Evolutionary conservation across 179 eudicot species (phyloP).

Genomic region (Camellia oleifera): DNA sequence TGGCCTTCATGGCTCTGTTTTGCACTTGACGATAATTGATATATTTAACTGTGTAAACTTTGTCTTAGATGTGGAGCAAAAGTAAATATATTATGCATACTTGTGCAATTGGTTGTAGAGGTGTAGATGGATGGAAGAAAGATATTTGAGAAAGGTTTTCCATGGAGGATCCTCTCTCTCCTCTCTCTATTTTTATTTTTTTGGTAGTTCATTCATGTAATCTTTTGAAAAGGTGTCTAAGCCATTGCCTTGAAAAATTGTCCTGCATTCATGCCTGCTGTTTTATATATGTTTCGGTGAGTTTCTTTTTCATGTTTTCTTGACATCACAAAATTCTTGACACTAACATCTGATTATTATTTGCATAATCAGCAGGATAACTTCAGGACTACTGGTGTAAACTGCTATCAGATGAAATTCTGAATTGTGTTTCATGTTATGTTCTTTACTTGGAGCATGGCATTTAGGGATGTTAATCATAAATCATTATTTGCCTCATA

Average conservation of each 20-base stretch:
- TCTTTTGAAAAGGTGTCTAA: too few relatives aligned
- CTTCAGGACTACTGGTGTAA: neutral
- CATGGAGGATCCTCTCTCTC: neutral
- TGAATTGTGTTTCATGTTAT: too few relatives aligned
- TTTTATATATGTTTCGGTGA: too few relatives aligned
- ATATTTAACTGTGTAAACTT: neutral
- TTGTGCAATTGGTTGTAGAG: neutral
- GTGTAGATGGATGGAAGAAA: neutral
- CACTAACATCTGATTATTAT: neutral
- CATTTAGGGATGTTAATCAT: too few relatives aligned
- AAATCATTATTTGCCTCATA: too few relatives aligned
- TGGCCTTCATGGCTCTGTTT: neutral
- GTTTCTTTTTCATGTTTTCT: neutral
- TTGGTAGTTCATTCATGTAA: too few relatives aligned
- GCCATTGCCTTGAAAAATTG: too few relatives aligned
- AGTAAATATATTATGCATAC: neutral
- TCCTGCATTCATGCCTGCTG: too few relatives aligned
- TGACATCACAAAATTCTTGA: neutral
- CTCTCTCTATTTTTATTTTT: too few relatives aligned
- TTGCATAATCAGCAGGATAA: neutral
- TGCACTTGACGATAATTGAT: neutral
- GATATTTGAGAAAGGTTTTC: neutral
- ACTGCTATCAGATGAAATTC: too few relatives aligned
- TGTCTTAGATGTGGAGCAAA: neutral
- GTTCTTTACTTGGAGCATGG: too few relatives aligned